Conservation (phyloP, 164 flowering plant species). For the Liquidambar formosana region DNA sequence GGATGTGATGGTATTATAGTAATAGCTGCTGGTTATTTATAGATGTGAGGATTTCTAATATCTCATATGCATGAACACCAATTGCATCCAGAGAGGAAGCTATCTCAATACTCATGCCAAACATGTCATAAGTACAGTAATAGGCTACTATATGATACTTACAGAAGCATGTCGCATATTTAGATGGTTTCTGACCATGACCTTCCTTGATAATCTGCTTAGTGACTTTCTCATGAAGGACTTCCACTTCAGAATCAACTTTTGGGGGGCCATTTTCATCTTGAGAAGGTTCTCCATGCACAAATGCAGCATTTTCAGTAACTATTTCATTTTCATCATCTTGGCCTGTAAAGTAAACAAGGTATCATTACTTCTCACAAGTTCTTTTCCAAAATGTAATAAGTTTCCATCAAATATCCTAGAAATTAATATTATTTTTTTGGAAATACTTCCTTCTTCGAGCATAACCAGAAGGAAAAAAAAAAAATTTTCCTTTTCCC, state of each 20-base stretch:
- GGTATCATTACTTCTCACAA: background rate
- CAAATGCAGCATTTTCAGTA: constrained; percentile 60
- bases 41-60: background rate
- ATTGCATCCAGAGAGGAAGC: background rate
- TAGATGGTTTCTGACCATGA: constrained; percentile 79
- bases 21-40: background rate
- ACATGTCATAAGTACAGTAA: background rate
- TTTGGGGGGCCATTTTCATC: constrained; percentile 73
- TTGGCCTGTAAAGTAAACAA: constrained; percentile 28
- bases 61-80: background rate
- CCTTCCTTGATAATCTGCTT: constrained; percentile 97
- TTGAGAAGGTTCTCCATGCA: constrained; percentile 63
- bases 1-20: background rate
- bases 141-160: constrained; percentile 29
- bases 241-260: constrained; percentile 61
- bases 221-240: constrained; percentile 81
- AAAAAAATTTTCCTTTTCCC: background rate
- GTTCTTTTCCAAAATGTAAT: background rate
- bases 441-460: background rate
- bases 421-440: background rate
- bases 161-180: constrained; percentile 91
- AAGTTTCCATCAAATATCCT: background rate
- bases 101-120: background rate
- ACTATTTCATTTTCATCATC: constrained; percentile 62
- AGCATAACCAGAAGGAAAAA: background rate